These are phyloP conservation scores for Monilinia polystroma DNA, from an alignment of 2,329 filamentous ascomycete genomes.

Conservation along the genomic window DNA sequence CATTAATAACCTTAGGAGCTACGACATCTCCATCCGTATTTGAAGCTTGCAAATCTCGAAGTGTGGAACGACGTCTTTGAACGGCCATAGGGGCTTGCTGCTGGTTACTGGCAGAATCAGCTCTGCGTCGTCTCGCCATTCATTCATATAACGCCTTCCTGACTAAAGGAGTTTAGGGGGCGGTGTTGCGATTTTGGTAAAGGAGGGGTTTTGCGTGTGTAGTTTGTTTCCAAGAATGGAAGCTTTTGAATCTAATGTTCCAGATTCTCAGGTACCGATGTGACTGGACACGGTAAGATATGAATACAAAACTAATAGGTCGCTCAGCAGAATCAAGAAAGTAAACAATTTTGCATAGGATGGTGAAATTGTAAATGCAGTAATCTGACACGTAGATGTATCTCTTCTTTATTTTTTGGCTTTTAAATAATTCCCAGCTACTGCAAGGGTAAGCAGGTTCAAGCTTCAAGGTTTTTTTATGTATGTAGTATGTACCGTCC, in stretches of 20 bases:
- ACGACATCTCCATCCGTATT: constrained; percentile 42
- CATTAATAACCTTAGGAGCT: constrained; percentile 54
- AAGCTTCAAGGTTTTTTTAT: neutral
- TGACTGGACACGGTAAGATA: neutral
- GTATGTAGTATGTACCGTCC: neutral
- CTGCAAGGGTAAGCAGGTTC: constrained; percentile 13
- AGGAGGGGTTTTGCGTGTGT: neutral
- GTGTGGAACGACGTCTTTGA: constrained; percentile 48
- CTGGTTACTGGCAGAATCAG: constrained; percentile 21
- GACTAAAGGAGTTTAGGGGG: neutral
- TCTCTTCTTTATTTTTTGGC: neutral
- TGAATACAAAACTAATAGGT: neutral
- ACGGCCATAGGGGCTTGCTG: constrained; percentile 31
- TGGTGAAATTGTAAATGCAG: neutral
- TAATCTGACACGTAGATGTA: constrained; percentile 12
- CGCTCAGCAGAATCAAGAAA: neutral
- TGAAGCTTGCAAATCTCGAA: constrained; percentile 47
- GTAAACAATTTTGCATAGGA: neutral
- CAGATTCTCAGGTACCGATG: neutral
- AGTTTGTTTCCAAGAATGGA: constrained; percentile 6
- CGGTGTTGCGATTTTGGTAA: neutral
- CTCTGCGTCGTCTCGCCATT: constrained; percentile 23
- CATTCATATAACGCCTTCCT: constrained; percentile 9
- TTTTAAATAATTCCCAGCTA: neutral
- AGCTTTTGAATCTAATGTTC: neutral